phyloP scores from a whole-genome alignment of 2,329 filamentous ascomycete species.

The Cladosporium sp. region DNA sequence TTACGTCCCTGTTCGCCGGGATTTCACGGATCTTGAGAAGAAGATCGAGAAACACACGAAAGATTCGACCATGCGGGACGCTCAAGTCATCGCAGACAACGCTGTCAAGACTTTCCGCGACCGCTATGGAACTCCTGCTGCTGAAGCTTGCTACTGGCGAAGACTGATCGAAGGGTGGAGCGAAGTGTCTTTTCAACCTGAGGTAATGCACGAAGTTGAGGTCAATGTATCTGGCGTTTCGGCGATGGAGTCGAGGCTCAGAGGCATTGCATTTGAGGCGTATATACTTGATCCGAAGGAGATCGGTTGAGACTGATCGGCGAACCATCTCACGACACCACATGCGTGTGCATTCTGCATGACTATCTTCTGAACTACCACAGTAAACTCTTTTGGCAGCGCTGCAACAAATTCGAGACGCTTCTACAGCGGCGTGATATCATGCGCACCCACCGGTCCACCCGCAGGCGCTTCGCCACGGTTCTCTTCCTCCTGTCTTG shows the following conservation, averaged over 20 bases:
- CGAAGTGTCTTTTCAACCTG: constrained; percentile 26
- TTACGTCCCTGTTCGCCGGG: constrained; percentile 22
- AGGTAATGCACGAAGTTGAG: constrained; percentile 6
- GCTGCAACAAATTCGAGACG: background rate
- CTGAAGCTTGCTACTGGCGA: constrained; percentile 30
- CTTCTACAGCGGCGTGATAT: background rate
- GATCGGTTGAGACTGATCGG: background rate
- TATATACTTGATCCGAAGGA: constrained; percentile 1
- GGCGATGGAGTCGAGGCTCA: constrained; percentile 6
- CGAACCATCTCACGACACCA: background rate
- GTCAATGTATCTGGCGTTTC: constrained; percentile 9
- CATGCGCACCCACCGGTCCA: background rate
- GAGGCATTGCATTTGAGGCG: constrained; percentile 23
- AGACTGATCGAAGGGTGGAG: constrained; percentile 28
- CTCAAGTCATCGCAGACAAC: constrained; percentile 26
- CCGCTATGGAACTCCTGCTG: constrained; percentile 27
- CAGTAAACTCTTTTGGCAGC: too few relatives aligned
- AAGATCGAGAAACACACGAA: constrained; percentile 23
- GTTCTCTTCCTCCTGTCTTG: constrained; percentile 17
- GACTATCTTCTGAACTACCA: background rate
- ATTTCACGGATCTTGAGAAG: constrained; percentile 26
- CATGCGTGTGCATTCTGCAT: background rate
- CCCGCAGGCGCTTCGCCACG: constrained; percentile 17
- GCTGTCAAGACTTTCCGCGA: constrained; percentile 24
- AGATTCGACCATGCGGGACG: constrained; percentile 16